A percentile compares a stretch with the other conserved stretches of the same genome.
Evolutionary conservation across 352 stramenopile genomes (phyloP).

Genomic region (Phytophthora cryptogea): DNA sequence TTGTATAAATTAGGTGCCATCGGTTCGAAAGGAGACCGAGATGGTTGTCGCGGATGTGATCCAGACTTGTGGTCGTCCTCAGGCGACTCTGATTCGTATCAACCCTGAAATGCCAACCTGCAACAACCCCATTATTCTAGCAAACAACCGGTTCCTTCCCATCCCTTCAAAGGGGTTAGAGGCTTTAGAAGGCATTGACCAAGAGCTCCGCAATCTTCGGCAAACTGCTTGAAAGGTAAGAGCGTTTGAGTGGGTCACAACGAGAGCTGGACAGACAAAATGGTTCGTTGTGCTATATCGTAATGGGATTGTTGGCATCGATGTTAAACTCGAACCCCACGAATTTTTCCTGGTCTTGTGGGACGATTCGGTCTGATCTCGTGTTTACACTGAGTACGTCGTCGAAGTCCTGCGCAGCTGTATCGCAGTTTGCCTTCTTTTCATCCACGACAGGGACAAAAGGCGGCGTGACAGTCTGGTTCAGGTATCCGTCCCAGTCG

Average conservation of each 20-base stretch:
- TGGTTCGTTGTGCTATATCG: slow-evolving; percentile 14
- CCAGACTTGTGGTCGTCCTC: slow-evolving; percentile 48
- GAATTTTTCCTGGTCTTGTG: slow-evolving; percentile 58
- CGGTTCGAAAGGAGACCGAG: slow-evolving; percentile 77
- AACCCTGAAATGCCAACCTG: slow-evolving; percentile 74
- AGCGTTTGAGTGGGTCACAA: neutral
- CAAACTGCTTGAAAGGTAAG: slow-evolving; percentile 2
- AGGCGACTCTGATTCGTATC: slow-evolving; percentile 73
- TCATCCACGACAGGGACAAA: slow-evolving; percentile 62
- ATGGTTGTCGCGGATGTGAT: slow-evolving; percentile 80
- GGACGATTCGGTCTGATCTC: slow-evolving; percentile 31
- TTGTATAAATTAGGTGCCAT: slow-evolving; percentile 57
- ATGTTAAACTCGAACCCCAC: slow-evolving; percentile 67
- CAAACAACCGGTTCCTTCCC: slow-evolving; percentile 49
- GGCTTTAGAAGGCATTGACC: slow-evolving; percentile 63
- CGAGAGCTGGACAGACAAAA: neutral
- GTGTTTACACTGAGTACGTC: slow-evolving; percentile 61
- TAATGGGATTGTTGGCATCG: slow-evolving; percentile 27
- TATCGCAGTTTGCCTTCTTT: slow-evolving; percentile 68
- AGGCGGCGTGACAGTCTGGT: slow-evolving; percentile 38
- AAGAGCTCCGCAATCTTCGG: slow-evolving; percentile 24
- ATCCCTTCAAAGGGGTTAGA: slow-evolving; percentile 57
- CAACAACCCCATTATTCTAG: slow-evolving; percentile 50
- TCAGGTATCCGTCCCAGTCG: slow-evolving; percentile 55
- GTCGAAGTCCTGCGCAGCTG: slow-evolving; percentile 63